Evolutionary conservation across 2,329 filamentous ascomycete species (phyloP), one percentile per base, ranked within the genome.

Genomic region (Pseudogymnoascus sp.): DNA sequence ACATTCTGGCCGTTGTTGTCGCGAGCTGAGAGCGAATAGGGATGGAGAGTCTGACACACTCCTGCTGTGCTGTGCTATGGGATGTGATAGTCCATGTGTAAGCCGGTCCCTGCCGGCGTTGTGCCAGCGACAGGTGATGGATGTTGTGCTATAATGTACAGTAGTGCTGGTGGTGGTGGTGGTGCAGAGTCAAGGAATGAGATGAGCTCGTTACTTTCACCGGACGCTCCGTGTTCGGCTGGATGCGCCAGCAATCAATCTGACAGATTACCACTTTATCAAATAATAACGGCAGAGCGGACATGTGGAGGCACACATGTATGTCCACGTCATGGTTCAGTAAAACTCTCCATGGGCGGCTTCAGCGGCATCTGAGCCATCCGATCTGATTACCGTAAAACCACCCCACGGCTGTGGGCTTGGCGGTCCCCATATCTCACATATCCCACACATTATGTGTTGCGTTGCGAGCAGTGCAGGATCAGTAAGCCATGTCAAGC

Each of bases 41-140:
- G 27, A 31, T 31, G n/a, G 45, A 52, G 25, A 52, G 45, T 52
- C 45, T 10, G 45, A 15, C 45, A 52, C 45, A 52, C 45, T 52
- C 45, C 45, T 52, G 42, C n/a, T 52, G 25, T 48, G 25, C 8
- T 52, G 45, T 52, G 45, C n/a, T 52, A n/a, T 52, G 12, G 45
- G 45, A 52, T 52, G 45, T 31, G 45, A 52, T 52, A n/a, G 45
- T 52, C 27, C 45, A 52, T 52, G 45, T 52, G 45, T 52, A 52
- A 31, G 45, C 45, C 45, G 27, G 45, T 52, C 45, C 45, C 29
- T 52, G 5, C 45, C 45, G 45, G 45, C 27, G 45, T 52, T 52
- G 27, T 52, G 45, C 25, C 45, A 10, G 25, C 45, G 45, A 31
- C 27, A 52, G 45, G 8, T 52, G 45, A 52, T 52, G 25, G 27